Percentiles rank a stretch among this genome's conserved stretches.
These are phyloP conservation scores for Peterozyma toletana DNA, from an alignment of 805 yeast species.

Conservation along the genomic window DNA sequence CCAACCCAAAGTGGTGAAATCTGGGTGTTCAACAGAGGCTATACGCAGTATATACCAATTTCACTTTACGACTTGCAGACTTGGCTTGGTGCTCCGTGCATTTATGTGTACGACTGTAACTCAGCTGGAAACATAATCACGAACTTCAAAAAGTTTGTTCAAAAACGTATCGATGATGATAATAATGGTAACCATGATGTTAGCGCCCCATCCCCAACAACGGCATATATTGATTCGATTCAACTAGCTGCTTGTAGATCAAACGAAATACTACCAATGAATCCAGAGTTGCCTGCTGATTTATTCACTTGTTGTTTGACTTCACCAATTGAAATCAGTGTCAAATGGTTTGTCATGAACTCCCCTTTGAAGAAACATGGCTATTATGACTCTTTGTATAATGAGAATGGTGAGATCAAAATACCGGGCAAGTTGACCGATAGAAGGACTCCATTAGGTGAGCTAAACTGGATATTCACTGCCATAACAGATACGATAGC, in stretches of 20 bases:
- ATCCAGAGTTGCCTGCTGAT: conserved; percentile 93
- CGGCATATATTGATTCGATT: conserved; percentile 76
- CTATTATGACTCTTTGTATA: conserved; percentile 40
- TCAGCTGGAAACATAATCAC: conserved; percentile 90
- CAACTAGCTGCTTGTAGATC: conserved; percentile 90
- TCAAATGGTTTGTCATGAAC: conserved; percentile 86
- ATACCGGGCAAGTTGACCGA: conserved; percentile 92
- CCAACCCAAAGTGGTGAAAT: conserved; percentile 96
- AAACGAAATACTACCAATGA: conserved; percentile 83
- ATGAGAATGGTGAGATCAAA: conserved; percentile 47
- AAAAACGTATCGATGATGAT: conserved; percentile 83
- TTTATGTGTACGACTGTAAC: conserved; percentile 90
- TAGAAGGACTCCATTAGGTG: conserved; percentile 92
- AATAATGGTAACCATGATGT: conserved; percentile 49
- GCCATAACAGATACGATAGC: conserved; percentile 98
- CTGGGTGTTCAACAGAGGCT: conserved; percentile 97
- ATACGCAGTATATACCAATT: conserved; percentile 95
- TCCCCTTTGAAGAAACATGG: conserved; percentile 51
- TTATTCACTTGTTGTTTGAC: conserved; percentile 92
- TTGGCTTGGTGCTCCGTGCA: conserved; percentile 97
- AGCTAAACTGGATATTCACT: conserved; percentile 94
- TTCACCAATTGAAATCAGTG: conserved; percentile 90
- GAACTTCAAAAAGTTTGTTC: conserved; percentile 85
- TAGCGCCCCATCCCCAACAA: conserved; percentile 55
- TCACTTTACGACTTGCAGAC: conserved; percentile 91